A percentile compares a stretch with the other conserved stretches of the same genome.
Evolutionary conservation across 352 stramenopile genomes (phyloP).

Genomic region (Salisapilia sapeloensis): DNA sequence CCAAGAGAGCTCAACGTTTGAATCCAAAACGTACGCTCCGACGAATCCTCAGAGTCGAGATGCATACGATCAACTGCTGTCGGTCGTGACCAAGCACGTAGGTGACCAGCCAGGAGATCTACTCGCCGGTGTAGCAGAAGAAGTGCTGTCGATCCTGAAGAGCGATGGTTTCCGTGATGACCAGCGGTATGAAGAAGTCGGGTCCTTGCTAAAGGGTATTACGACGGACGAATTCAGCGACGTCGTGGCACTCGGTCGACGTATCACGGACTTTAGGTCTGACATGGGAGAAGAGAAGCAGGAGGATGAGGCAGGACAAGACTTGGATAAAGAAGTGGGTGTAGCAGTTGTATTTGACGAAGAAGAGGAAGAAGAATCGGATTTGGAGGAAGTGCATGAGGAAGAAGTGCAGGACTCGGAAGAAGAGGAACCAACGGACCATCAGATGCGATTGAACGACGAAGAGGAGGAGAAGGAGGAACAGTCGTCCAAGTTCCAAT

Average conservation of each 20-base stretch:
- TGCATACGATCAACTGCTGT: conserved; percentile 83
- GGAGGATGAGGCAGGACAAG: conserved; percentile 31
- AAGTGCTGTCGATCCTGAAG: conserved; percentile 87
- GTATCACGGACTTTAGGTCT: conserved; percentile 79
- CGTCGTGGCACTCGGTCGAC: conserved; percentile 70
- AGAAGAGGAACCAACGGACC: conserved; percentile 6
- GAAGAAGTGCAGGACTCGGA: conserved; percentile 43
- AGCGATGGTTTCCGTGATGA: conserved; percentile 78
- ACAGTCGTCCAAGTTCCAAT: conserved; percentile 37
- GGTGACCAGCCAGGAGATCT: conserved; percentile 85
- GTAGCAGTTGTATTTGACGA: conserved; percentile 97
- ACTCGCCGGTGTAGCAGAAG: conserved; percentile 79
- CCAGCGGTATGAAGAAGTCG: conserved; percentile 63
- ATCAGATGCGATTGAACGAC: conserved; percentile 61
- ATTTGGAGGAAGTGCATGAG: conserved; percentile 79
- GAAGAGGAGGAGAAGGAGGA: conserved; percentile 38
- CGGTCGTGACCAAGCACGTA: conserved; percentile 48
- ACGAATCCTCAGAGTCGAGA: conserved; percentile 74
- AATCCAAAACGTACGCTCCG: conserved; percentile 73
- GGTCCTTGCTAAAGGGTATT: conserved; percentile 78
- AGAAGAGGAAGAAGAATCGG: conserved; percentile 91
- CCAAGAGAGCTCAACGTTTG: conserved; percentile 50
- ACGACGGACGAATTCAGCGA: conserved; percentile 52
- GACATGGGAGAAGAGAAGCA: conserved; percentile 13
- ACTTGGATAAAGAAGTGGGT: conserved; percentile 95